Conservation (phyloP, 352 stramenopile species). For the Blastocystis sp. region DNA sequence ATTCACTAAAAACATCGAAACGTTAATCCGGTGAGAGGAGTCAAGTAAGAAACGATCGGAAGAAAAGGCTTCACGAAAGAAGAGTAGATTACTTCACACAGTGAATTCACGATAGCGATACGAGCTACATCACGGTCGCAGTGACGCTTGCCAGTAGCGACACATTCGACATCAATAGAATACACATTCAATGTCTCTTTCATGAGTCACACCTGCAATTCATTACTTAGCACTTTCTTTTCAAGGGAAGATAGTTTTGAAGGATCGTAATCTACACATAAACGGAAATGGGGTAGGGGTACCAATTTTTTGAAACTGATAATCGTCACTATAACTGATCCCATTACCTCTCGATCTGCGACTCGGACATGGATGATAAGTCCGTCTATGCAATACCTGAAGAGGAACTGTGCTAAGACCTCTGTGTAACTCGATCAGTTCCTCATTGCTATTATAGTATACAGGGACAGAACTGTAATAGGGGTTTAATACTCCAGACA, state of each 20-base stretch:
- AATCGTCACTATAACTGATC: no score
- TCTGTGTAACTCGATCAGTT: background rate
- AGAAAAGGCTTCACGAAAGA: constrained; percentile 40
- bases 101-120: constrained; percentile 38
- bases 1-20: background rate
- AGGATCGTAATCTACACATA: background rate
- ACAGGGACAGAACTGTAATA: background rate
- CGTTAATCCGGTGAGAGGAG: constrained; percentile 36
- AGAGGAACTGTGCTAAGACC: background rate
- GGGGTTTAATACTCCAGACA: background rate
- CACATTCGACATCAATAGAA: constrained; percentile 63
- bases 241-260: background rate
- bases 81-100: constrained; percentile 3
- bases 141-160: constrained; percentile 34
- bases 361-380: no score
- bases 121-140: constrained; percentile 31
- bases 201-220: background rate
- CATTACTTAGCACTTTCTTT: background rate
- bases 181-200: background rate
- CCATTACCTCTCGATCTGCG: no score
- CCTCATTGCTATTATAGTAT: background rate
- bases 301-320: no score
- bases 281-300: background rate
- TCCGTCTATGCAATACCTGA: no score
- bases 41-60: constrained; percentile 58